phyloP scores from a whole-genome alignment of 1,284 basidiomycete species.

The Tilletia setariae region DNA sequence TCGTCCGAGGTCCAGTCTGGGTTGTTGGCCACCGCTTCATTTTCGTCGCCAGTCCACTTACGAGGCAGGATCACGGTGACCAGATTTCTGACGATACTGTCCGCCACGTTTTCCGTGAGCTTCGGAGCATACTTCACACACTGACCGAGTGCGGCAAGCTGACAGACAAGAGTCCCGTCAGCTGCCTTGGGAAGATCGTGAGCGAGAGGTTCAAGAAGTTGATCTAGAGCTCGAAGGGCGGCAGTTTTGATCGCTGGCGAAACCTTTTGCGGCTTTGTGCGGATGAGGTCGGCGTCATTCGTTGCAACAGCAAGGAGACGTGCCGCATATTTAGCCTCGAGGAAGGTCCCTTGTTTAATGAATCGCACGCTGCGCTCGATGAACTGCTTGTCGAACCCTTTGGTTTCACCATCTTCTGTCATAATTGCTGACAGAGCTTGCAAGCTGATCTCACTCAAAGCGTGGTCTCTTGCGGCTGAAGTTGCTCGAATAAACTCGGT shows the following conservation, averaged over 20 bases:
- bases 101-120: constrained; percentile 73
- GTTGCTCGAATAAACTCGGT: constrained; percentile 68
- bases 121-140: constrained; percentile 68
- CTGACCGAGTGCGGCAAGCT: constrained; percentile 71
- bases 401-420: constrained; percentile 26
- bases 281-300: not conserved
- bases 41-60: constrained; percentile 15
- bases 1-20: constrained; percentile 39
- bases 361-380: constrained; percentile 67
- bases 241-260: constrained; percentile 17
- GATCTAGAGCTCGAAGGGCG: constrained; percentile 28
- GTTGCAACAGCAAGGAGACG: constrained; percentile 61
- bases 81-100: constrained; percentile 72
- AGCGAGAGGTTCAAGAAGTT: constrained; percentile 62
- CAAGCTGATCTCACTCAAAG: constrained; percentile 63
- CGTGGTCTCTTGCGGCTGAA: constrained; percentile 55
- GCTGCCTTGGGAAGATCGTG: constrained; percentile 61
- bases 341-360: constrained; percentile 64
- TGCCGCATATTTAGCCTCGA: constrained; percentile 82
- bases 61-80: constrained; percentile 55
- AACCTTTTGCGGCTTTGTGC: constrained; percentile 21
- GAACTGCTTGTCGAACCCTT: constrained; percentile 51
- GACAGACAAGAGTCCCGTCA: constrained; percentile 64
- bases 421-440: constrained; percentile 28
- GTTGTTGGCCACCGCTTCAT: not conserved